Base-by-base conservation (phyloP, 2,329 filamentous ascomycete species). In the Claviceps digitariae region DNA sequence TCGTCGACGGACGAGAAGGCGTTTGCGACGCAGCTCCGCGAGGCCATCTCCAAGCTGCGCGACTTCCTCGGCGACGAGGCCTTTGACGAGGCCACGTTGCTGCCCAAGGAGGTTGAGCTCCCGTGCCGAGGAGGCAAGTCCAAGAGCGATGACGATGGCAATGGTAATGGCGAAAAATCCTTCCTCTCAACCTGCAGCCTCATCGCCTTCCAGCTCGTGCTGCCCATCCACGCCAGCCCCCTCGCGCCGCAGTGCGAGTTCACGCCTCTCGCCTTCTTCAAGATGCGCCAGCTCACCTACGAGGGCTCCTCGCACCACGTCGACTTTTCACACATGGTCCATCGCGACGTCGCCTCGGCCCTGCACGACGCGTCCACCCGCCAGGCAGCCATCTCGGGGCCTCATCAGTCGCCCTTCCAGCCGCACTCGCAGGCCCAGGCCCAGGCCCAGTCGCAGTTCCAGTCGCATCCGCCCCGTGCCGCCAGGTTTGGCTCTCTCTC, bases 261-360 rank as follows among this genome's bases (percentile, higher is more conserved):
- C 57, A 72, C 77, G 1, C 82, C 84, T 0, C 68, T 86, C 31
- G 76, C 69, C 46, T 81, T 87, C 58, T 86, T 87, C 69, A 81
- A 79, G 58, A 71, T 77, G 8, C 81, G 83, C 54, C 84, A 87
- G 64, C 76, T 83, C 56, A 74, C 79, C 0, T 77, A 82, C 59
- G 70, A 74, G 36, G 57, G 55, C n/a, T 59, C 58, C 3, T 46
- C 55, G 0, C 77, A 81, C 57, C 74, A 81, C 46, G 72, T 78
- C 4, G 74, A 74, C 2, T 87, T 87, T 59, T 74, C 76, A 1
- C 75, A 78, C 54, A 74, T 74, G 34, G 73, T 84, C 2, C 77
- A 82, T 60, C 74, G 78, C 56, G 83, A 86, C 74, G 72, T 21
- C 63, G 78, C 15, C 60, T 76, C 31, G 67, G 72, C 52, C 41